Percentiles rank a stretch among this genome's conserved stretches.
phyloP scores from a whole-genome alignment of 352 stramenopile genomes.

The Phytophthora citricola region DNA sequence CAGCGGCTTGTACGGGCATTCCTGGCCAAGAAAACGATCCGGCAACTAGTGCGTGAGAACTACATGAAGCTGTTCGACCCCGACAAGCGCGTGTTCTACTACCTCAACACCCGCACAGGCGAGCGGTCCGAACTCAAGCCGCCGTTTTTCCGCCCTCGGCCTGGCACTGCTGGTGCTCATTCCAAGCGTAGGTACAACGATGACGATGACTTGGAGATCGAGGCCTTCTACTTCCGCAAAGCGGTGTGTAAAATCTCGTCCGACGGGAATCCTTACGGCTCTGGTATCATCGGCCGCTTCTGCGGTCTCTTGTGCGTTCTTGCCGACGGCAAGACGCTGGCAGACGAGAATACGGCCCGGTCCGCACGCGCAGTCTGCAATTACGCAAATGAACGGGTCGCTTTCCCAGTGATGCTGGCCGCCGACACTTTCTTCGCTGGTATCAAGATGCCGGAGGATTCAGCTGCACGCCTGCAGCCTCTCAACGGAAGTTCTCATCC shows the following conservation, averaged over 20 bases:
- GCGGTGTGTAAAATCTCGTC: conserved; percentile 68
- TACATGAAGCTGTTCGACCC: conserved; percentile 83
- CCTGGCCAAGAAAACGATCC: conserved; percentile 46
- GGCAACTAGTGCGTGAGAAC: conserved; percentile 58
- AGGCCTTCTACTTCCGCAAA: conserved; percentile 71
- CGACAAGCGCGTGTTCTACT: conserved; percentile 63
- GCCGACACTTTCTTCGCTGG: conserved; percentile 59
- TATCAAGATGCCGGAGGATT: conserved; percentile 34
- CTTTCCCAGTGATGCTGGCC: conserved; percentile 56
- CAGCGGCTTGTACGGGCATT: conserved; percentile 52
- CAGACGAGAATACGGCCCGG: conserved; percentile 43
- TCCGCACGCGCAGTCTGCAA: conserved; percentile 61
- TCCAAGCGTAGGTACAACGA: conserved; percentile 14
- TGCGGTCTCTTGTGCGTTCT: conserved; percentile 59
- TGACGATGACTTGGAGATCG: conserved; percentile 62
- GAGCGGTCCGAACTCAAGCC: conserved; percentile 49
- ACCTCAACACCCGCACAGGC: conserved; percentile 66
- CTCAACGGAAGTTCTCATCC: conserved; percentile 8
- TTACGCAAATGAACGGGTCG: conserved; percentile 44
- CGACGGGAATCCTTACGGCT: conserved; percentile 49
- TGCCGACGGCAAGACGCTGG: conserved; percentile 55
- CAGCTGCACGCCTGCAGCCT: conserved; percentile 15
- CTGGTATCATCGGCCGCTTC: conserved; percentile 58
- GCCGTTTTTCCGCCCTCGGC: conserved; percentile 47
- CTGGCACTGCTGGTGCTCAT: conserved; percentile 13